Percentiles rank a stretch among this genome's conserved stretches.
phyloP scores from a whole-genome alignment of 257 asterid species.

The Nicotiana otophora region DNA sequence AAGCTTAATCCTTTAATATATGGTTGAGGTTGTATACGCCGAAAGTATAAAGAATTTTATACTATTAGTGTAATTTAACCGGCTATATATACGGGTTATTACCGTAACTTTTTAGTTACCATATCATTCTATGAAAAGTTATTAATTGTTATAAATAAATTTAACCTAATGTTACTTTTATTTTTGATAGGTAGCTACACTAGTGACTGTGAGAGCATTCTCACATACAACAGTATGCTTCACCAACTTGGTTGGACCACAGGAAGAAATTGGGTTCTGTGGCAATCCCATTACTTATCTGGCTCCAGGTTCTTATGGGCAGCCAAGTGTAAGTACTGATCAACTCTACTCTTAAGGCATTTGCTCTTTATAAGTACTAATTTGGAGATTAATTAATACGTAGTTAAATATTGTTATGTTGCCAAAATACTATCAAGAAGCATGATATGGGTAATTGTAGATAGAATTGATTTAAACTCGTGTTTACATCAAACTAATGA shows the following conservation, averaged over 20 bases:
- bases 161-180: background rate
- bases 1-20: background rate
- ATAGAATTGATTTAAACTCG: no score
- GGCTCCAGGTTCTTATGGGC: slow-evolving; percentile 14
- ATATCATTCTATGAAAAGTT: no score
- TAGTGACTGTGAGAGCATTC: background rate
- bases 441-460: background rate
- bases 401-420: background rate
- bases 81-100: background rate
- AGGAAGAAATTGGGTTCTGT: slow-evolving; percentile 16
- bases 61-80: no score
- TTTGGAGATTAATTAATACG: background rate
- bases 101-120: no score
- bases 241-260: slow-evolving; percentile 17
- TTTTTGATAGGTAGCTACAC: background rate
- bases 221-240: slow-evolving; percentile 14
- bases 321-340: slow-evolving; percentile 12
- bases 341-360: background rate
- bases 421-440: background rate
- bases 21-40: background rate
- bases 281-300: slow-evolving; percentile 10
- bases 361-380: background rate
- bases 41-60: background rate
- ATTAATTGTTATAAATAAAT: background rate
- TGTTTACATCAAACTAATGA: no score